Conservation (phyloP, 805 yeast species). For the Lachancea quebecensis region DNA sequence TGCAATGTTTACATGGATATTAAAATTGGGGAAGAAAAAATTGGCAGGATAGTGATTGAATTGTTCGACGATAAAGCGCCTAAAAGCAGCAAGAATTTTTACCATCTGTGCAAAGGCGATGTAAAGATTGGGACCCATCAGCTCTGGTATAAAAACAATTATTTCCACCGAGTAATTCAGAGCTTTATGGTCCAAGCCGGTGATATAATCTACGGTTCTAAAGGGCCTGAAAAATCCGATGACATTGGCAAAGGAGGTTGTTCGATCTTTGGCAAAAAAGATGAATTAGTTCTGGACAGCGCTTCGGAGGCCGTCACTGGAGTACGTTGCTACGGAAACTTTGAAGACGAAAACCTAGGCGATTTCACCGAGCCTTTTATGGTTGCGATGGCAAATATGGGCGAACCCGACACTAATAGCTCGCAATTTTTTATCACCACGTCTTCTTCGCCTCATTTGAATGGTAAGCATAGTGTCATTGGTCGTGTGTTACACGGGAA, state of each 20-base stretch:
- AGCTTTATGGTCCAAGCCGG: slow-evolving; percentile 72
- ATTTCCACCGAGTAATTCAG: slow-evolving; percentile 57
- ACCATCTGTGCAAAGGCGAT: slow-evolving; percentile 38
- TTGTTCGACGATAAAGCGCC: slow-evolving; percentile 49
- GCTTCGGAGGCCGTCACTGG: slow-evolving; percentile 11
- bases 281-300: slow-evolving; percentile 7
- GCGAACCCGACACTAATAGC: slow-evolving; percentile 41
- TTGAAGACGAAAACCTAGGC: slow-evolving; percentile 52
- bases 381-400: slow-evolving; percentile 60
- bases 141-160: slow-evolving; percentile 37
- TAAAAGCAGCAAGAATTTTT: slow-evolving; percentile 45
- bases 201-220: slow-evolving; percentile 41
- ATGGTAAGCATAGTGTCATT: slow-evolving; percentile 70
- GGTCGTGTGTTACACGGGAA: slow-evolving; percentile 66
- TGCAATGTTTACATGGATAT: slow-evolving; percentile 45
- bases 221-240: slow-evolving; percentile 16
- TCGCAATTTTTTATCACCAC: slow-evolving; percentile 72
- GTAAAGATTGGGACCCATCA: slow-evolving; percentile 17
- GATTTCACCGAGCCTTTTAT: slow-evolving; percentile 40
- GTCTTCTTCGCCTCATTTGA: slow-evolving; percentile 62
- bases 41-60: slow-evolving; percentile 60
- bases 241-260: slow-evolving; percentile 40
- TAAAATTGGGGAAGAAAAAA: slow-evolving; percentile 33
- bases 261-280: slow-evolving; percentile 34
- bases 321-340: slow-evolving; percentile 32